Evolutionary conservation across 768 basidiomycete species (phyloP), one percentile per base, ranked within the genome.

Genomic region (Kwoniella sp.): DNA sequence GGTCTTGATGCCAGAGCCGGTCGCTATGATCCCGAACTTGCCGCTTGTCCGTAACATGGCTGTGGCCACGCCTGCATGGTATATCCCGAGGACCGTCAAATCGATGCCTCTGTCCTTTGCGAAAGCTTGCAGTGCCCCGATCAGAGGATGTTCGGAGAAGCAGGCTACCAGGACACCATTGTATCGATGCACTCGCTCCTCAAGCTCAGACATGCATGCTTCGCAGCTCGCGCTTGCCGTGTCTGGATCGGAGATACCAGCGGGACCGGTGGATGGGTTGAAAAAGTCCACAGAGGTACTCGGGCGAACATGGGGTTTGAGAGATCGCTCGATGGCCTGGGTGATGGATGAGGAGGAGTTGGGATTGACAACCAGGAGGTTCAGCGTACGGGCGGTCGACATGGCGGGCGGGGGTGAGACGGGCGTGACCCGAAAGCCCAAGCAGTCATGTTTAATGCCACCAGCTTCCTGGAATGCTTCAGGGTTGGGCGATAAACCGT

Each of bases 331-430:
- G 17, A 65, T 40, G 20, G 63, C 60, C 15, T 31, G 14, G 20
- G 63, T 65, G 45, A 65, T 58, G 22, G 59, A 60, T 12, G 19
- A 33, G 25, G 63, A 65, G 2, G 63, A 61, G 39, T 65, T 65
- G 4, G 63, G 63, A 37, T 65, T 65, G 33, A 65, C 39, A 11
- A 65, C 37, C 5, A 65, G 50, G 26, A 64, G 23, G 14, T 33
- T 37, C 14, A 34, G 5, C 23, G 42, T 9, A 26, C 20, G 26
- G n/a, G 15, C 15, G 6, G n/a, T 15, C 3, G 42, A 44, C 42
- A 44, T 44, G 9, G 23, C 26, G 37, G 10, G 14, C 8, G 31
- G 8, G 31, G 31, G 8, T 32, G 31, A n/a, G n/a, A n/a, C n/a
- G n/a, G n/a, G n/a, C n/a, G n/a, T n/a, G n/a, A n/a, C n/a, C n/a